phyloP scores from a whole-genome alignment of 805 yeast species.

The Candida ovalis region DNA sequence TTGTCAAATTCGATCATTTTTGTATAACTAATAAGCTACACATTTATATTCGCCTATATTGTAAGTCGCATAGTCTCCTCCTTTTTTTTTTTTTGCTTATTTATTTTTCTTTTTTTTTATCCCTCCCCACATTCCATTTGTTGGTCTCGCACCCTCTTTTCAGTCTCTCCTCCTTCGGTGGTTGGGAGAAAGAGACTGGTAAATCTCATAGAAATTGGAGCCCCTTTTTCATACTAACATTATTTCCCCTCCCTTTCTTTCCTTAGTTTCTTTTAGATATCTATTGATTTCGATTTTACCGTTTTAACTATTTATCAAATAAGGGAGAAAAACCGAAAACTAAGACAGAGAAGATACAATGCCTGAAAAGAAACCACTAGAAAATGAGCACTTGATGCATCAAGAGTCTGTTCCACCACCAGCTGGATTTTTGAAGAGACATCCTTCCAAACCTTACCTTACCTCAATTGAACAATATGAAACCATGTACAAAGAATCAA shows the following conservation, averaged over 20 bases:
- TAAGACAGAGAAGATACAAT: neutral
- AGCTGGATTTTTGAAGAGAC: conserved; percentile 34
- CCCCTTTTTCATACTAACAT: neutral
- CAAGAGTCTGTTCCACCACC: conserved; percentile 30
- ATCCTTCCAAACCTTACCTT: conserved; percentile 45
- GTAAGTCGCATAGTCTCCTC: no score
- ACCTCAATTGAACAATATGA: conserved; percentile 47
- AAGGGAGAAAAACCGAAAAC: neutral
- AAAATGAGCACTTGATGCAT: conserved; percentile 32
- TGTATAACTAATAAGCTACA: no score
- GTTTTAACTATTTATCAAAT: neutral
- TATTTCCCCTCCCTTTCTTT: neutral
- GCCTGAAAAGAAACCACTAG: conserved; percentile 24
- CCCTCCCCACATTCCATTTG: neutral
- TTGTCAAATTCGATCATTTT: no score
- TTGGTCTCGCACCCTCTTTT: neutral
- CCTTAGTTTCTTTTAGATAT: neutral
- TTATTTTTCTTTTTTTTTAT: neutral
- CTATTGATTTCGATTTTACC: neutral
- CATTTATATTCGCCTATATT: no score
- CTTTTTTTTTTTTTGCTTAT: no score
- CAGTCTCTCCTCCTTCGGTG: neutral
- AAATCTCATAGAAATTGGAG: neutral
- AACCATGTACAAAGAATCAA: conserved; percentile 48
- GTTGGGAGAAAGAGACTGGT: neutral